Conservation (phyloP, 805 yeast genomes). For the Cyberlindnera subsufficiens region DNA sequence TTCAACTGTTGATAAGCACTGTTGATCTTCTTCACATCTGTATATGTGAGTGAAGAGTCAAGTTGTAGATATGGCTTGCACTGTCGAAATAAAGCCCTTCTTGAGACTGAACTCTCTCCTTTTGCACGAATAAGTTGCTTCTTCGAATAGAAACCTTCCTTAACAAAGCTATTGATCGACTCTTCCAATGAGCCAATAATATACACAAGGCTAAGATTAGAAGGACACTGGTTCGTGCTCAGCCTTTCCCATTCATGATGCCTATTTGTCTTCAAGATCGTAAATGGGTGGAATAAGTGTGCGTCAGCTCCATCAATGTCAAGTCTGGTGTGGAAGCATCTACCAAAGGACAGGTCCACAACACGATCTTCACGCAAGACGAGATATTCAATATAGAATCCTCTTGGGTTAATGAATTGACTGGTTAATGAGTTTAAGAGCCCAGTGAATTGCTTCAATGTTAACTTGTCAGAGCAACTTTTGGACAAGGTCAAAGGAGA, state of each 20-base stretch:
- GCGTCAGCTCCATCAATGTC: background rate
- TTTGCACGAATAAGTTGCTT: constrained; percentile 36
- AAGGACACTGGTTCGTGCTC: constrained; percentile 10
- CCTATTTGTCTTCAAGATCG: constrained; percentile 2
- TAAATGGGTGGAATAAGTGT: background rate
- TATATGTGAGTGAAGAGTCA: constrained; percentile 20
- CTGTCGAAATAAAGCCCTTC: constrained; percentile 17
- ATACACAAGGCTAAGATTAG: constrained; percentile 24
- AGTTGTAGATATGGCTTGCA: constrained; percentile 14
- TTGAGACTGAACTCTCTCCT: constrained; percentile 37
- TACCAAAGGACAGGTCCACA: constrained; percentile 6
- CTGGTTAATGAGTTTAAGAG: constrained; percentile 42
- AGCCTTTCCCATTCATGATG: constrained; percentile 13
- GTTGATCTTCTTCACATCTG: constrained; percentile 25
- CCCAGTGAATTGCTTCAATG: constrained; percentile 55
- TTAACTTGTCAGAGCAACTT: constrained; percentile 84
- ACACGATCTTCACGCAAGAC: constrained; percentile 37
- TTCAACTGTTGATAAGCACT: constrained; percentile 27
- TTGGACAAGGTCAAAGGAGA: constrained; percentile 68
- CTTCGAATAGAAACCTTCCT: constrained; percentile 49
- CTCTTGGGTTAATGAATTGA: constrained; percentile 26
- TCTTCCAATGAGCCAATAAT: constrained; percentile 21
- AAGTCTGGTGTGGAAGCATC: constrained; percentile 17
- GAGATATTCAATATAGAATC: constrained; percentile 40
- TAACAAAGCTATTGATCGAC: constrained; percentile 50